A percentile compares a stretch with the other conserved stretches of the same genome.
These are phyloP conservation scores for Arachis hypogaea DNA, from an alignment of 306 rosid species.

Conservation along the genomic window DNA sequence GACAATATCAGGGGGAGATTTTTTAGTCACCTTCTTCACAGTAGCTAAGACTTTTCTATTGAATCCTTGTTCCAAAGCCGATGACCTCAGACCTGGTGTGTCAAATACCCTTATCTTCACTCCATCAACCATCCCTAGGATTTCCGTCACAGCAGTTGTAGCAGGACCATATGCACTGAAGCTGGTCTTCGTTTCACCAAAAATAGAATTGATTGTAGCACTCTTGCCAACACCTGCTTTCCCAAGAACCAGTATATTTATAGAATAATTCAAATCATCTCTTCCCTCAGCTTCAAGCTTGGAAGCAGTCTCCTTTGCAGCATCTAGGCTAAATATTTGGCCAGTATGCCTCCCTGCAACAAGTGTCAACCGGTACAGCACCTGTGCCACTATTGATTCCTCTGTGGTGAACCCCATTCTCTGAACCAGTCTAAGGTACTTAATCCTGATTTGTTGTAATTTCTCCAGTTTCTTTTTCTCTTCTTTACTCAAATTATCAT, in stretches of 20 bases:
- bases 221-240: conserved; percentile 97
- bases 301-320: conserved; percentile 73
- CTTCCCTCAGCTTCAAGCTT: conserved; percentile 77
- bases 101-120: conserved; percentile 81
- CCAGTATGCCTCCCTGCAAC: conserved; percentile 71
- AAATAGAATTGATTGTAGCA: conserved; percentile 93
- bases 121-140: conserved; percentile 85
- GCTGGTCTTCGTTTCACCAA: conserved; percentile 79
- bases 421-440: conserved; percentile 78
- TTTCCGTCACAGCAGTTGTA: conserved; percentile 75
- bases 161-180: conserved; percentile 83
- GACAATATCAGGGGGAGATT: conserved; percentile 82
- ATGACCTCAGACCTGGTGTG: conserved; percentile 89
- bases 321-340: conserved; percentile 68
- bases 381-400: conserved; percentile 85
- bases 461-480: conserved; percentile 73
- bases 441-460: conserved; percentile 76
- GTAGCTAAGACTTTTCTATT: conserved; percentile 69
- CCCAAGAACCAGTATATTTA: conserved; percentile 90
- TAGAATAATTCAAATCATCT: conserved; percentile 67
- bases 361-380: conserved; percentile 74
- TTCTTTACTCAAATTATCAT: conserved; percentile 70
- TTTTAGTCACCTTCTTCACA: conserved; percentile 76
- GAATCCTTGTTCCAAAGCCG: conserved; percentile 70
- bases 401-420: conserved; percentile 79